Conservation (phyloP, 2,329 filamentous ascomycete genomes). For the Penicillium italicum region DNA sequence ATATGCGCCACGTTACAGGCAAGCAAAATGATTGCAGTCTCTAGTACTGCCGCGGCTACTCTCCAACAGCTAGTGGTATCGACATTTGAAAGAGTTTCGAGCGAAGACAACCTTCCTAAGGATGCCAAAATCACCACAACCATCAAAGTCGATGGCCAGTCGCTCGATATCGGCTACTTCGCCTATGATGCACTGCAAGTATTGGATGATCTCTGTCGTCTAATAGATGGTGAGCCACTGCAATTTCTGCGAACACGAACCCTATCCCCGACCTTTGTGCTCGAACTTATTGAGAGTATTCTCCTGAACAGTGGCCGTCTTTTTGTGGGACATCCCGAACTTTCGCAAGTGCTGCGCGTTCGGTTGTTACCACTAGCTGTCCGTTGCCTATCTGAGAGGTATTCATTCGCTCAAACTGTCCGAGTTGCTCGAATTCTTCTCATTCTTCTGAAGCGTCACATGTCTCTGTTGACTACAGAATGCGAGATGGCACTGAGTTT, state of each 20-base stretch:
- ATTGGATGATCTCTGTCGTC: constrained; percentile 83
- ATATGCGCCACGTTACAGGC: constrained; percentile 88
- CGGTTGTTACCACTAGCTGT: constrained; percentile 81
- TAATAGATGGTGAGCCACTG: constrained; percentile 79
- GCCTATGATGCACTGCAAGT: constrained; percentile 83
- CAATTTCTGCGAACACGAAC: constrained; percentile 76
- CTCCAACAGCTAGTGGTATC: constrained; percentile 89
- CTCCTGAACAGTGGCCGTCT: constrained; percentile 79
- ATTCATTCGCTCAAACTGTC: constrained; percentile 77
- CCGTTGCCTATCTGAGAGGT: constrained; percentile 70
- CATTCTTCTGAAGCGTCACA: constrained; percentile 72
- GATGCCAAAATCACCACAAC: constrained; percentile 59
- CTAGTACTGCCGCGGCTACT: constrained; percentile 94
- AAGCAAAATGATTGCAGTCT: constrained; percentile 89
- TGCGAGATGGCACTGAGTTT: constrained; percentile 79
- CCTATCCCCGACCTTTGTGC: constrained; percentile 74
- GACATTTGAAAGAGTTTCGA: constrained; percentile 85
- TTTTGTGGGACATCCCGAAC: constrained; percentile 74
- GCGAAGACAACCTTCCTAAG: constrained; percentile 63
- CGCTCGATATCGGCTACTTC: constrained; percentile 66
- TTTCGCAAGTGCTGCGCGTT: constrained; percentile 71
- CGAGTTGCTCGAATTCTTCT: constrained; percentile 79
- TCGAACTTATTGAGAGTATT: constrained; percentile 90
- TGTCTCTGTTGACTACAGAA: constrained; percentile 70
- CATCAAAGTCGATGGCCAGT: constrained; percentile 62